A percentile compares a stretch with the other conserved stretches of the same genome.
Evolutionary conservation across 2,329 filamentous ascomycete species (phyloP).

Genomic region (Ustulina deusta): DNA sequence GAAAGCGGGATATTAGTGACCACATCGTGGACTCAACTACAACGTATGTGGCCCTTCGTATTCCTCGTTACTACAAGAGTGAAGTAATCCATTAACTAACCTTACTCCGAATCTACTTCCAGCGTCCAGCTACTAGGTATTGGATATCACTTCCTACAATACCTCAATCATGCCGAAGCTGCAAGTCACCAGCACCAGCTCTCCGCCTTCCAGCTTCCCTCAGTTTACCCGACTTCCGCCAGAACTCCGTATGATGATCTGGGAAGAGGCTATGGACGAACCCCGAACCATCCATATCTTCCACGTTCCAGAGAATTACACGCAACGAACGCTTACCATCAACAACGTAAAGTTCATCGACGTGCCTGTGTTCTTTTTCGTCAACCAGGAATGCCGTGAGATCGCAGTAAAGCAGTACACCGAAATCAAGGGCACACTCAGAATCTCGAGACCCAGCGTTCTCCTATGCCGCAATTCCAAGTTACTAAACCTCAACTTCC

Average conservation of each 20-base stretch:
- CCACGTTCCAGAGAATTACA: background rate
- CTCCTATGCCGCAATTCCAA: background rate
- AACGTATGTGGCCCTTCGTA: background rate
- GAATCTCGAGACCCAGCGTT: fast-evolving
- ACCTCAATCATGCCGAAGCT: conserved; percentile 1
- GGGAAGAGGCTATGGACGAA: conserved; percentile 4
- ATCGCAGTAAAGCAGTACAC: conserved; percentile 1
- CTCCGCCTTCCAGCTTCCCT: conserved; percentile 5
- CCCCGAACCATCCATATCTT: background rate
- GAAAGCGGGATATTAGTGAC: background rate
- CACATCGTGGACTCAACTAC: background rate
- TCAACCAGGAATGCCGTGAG: conserved; percentile 9
- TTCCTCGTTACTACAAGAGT: background rate
- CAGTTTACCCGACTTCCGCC: conserved; percentile 1
- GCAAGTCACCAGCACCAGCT: background rate
- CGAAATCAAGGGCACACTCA: background rate
- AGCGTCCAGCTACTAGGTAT: too few relatives aligned
- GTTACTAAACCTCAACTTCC: background rate
- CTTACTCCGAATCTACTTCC: background rate
- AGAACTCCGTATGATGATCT: conserved; percentile 14
- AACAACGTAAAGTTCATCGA: background rate
- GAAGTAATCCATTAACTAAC: background rate
- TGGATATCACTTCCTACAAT: background rate
- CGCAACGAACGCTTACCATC: background rate
- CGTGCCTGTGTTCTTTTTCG: conserved; percentile 23